Evolutionary conservation across 1,284 basidiomycete genomes (phyloP).

Genomic region (Sanghuangporus baumii): DNA sequence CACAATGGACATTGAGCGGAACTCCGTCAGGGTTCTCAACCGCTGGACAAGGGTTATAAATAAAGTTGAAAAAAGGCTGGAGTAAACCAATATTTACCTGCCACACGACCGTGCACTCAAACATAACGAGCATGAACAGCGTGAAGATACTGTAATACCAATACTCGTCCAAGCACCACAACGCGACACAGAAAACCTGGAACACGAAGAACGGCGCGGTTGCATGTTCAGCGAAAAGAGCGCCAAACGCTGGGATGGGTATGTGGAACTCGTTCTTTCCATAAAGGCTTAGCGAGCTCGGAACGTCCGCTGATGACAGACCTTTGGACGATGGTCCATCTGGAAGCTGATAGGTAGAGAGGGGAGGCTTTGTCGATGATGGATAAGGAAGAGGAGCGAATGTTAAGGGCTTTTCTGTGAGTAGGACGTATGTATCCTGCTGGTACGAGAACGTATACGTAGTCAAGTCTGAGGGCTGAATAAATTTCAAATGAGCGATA

Average conservation of each 20-base stretch:
- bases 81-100: slow-evolving; percentile 54
- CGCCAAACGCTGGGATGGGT: slow-evolving; percentile 86
- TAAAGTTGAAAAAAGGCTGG: neutral
- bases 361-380: slow-evolving; percentile 65
- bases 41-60: slow-evolving; percentile 46
- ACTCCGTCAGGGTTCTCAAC: slow-evolving; percentile 84
- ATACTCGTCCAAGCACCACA: slow-evolving; percentile 96
- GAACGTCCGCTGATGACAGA: slow-evolving; percentile 36
- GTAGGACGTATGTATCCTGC: slow-evolving; percentile 87
- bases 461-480: slow-evolving; percentile 39
- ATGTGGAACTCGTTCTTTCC: slow-evolving; percentile 94
- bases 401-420: slow-evolving; percentile 48
- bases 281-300: slow-evolving; percentile 57
- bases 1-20: slow-evolving; percentile 90
- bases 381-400: slow-evolving; percentile 92
- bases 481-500: neutral
- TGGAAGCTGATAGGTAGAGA: slow-evolving; percentile 61
- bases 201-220: slow-evolving; percentile 96
- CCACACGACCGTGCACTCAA: slow-evolving; percentile 96
- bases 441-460: slow-evolving; percentile 93
- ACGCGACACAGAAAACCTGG: slow-evolving; percentile 91
- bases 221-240: slow-evolving; percentile 88
- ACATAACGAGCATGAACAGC: slow-evolving; percentile 93
- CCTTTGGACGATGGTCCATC: slow-evolving; percentile 35
- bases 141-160: slow-evolving; percentile 98